These are phyloP conservation scores for Chrysopogon serrulatus DNA, from an alignment of 176 grass and related monocot genomes.

Conservation along the genomic window DNA sequence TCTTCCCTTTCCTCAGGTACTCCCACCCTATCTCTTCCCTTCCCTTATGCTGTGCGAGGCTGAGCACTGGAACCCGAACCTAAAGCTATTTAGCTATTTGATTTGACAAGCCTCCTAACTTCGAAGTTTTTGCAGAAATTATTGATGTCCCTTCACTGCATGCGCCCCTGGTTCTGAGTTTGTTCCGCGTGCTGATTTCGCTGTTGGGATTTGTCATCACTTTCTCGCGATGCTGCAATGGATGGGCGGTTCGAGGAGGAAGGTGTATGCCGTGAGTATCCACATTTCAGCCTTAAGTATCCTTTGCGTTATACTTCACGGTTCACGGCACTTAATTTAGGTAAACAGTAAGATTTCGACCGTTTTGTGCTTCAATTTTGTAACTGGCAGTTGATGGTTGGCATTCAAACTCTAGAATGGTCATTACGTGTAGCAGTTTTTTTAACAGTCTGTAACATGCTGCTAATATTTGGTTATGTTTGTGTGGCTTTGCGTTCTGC, in stretches of 20 bases:
- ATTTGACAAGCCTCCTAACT: too few species aligned
- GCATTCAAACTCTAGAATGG: not conserved
- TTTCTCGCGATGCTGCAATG: slow-evolving; percentile 70
- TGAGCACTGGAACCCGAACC: too few species aligned
- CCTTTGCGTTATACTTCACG: not conserved
- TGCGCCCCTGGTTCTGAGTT: not conserved
- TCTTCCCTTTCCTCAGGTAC: too few species aligned
- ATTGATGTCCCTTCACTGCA: not conserved
- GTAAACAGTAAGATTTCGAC: not conserved
- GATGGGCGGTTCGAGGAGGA: slow-evolving; percentile 82
- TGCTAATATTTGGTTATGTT: slow-evolving; percentile 7
- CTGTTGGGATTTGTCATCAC: not conserved
- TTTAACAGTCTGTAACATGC: not conserved
- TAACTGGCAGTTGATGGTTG: not conserved
- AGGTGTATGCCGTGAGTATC: slow-evolving; percentile 68
- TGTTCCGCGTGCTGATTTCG: not conserved
- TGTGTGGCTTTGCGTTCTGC: slow-evolving; percentile 1
- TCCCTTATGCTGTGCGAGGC: too few species aligned
- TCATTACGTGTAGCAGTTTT: not conserved
- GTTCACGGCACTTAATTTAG: not conserved
- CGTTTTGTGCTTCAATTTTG: not conserved
- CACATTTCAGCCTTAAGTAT: not conserved
- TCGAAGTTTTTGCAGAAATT: too few species aligned
- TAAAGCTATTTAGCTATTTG: too few species aligned
- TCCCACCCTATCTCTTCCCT: too few species aligned